Base-by-base conservation (phyloP, 805 yeast species). In the Kazachstania taianensis region DNA sequence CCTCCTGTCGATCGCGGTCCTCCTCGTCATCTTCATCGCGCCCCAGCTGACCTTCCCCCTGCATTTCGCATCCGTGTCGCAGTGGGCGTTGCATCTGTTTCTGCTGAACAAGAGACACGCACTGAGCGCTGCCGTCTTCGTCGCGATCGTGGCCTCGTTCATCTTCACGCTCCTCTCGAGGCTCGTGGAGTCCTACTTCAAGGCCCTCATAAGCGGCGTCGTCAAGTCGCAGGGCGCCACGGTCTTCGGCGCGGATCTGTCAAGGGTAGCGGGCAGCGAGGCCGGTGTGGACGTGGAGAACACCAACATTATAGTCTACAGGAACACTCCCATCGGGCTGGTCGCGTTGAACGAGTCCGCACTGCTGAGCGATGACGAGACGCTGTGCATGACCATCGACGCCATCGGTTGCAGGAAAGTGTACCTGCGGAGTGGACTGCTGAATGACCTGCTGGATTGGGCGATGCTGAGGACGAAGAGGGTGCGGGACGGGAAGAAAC, bases 251-350 rank as follows among this genome's bases (percentile, higher is more conserved):
- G 27, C 32, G 15, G 33, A 43, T 28, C 34, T 79, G 40, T 56
- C 50, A 17, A 56, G 65, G 33, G 75, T 67, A 48, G 67, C 73
- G n/a, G 52, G 50, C 16, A 46, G 36, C 40, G 44, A 31, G 7
- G 17, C 20, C 20, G 48, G 41, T 7, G 46, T 50, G 33, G 69
- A 70, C 15, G n/a, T n/a, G n/a, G 61, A 65, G 12, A 71, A 77
- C 44, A 65, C 84, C 1, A 71, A 69, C 34, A 49, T 78, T 27
- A 65, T 80, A 19, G 52, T 71, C 13, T 81, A 81, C 59, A 71
- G 87, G 50, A 72, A 71, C n/a, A 63, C 77, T 1, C 87, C 92
- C 13, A 75, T 82, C 50, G 85, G 86, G 0, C 62, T 77, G 25
- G 62, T 70, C 20, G 67, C 78, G 1, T 40, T 63, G 8, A 61